Evolutionary conservation across 208 protist genomes (phyloP), one percentile per base, ranked within the genome.

Genomic region (Leishmania lainsoni): DNA sequence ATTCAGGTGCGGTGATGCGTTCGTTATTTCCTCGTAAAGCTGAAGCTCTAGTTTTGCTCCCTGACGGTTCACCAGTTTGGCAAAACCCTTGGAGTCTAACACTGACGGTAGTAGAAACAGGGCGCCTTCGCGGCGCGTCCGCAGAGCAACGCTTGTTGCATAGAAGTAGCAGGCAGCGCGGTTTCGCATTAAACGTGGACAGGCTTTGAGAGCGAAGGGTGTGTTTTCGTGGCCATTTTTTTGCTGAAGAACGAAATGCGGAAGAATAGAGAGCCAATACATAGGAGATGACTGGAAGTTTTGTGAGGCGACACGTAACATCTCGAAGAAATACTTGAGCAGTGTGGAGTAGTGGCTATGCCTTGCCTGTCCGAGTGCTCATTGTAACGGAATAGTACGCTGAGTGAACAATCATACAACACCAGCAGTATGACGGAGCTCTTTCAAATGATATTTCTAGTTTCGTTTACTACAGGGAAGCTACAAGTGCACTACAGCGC

Each of bases 21-120:
- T 39, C 26, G 91, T 49, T 39, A 83, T 48, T 48, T 88, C 42
- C 26, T 86, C 78, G 76, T 76, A 81, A 42, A 95, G 78, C 56
- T 86, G 77, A 12, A 70, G 70, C 65, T 91, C 85, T 29, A 97
- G 82, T 48, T 79, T 56, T 65, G 70, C 59, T 8, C 86, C 90
- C 20, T 86, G 79, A 4, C 75, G 73, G 51, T 91, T 88, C 63
- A 91, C 95, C 58, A 95, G 86, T 3, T 51, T 83, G 26, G 90
- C 87, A 83, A 98, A 95, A 6, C 88, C 87, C 20, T 76, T 80
- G 39, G 87, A 87, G 78, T 97, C 93, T 85, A 96, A 91, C 26
- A 98, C 81, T 9, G 90, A 97, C 32, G 92, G 91, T 12, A 97
- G 49, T 39, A 84, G 75, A 84, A 95, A 97, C 72, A 97, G 80